These are phyloP conservation scores for Eimeria necatrix DNA, from an alignment of 169 alveolate genomes.

Conservation along the genomic window DNA sequence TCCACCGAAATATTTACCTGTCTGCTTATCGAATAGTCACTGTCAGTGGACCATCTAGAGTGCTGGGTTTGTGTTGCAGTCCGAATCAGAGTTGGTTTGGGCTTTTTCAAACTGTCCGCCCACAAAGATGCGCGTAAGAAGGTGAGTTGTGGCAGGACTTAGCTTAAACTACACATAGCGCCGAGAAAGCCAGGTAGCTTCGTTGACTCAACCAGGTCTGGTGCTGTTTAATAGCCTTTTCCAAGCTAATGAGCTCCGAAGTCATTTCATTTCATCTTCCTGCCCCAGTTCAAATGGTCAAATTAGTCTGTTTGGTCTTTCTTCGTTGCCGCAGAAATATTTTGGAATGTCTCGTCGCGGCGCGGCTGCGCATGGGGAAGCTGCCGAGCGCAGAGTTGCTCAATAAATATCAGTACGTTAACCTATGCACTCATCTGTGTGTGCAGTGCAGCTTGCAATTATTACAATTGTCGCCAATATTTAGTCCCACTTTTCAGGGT, in stretches of 20 bases:
- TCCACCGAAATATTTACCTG: no score
- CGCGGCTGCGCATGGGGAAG: constrained; percentile 89
- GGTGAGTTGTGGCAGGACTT: background rate
- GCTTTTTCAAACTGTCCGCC: constrained; percentile 87
- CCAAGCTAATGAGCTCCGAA: background rate
- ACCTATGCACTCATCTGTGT: background rate
- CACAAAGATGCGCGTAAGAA: constrained; percentile 84
- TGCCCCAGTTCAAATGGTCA: background rate
- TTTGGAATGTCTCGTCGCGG: constrained; percentile 90
- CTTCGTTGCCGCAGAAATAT: constrained; percentile 83
- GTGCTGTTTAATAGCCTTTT: no score
- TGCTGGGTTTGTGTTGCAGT: constrained; percentile 68
- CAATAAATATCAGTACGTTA: constrained; percentile 82
- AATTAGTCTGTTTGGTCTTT: background rate
- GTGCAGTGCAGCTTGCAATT: background rate
- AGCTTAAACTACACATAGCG: no score
- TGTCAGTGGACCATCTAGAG: background rate
- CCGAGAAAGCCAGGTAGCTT: no score
- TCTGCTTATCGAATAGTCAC: no score
- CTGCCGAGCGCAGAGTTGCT: constrained; percentile 87
- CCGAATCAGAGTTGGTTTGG: constrained; percentile 87
- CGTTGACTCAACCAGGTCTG: no score
- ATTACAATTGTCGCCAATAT: no score
- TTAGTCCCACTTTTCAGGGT: background rate
- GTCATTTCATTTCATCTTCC: background rate